Percentiles rank a stretch among this genome's conserved stretches.
Evolutionary conservation across 2,329 filamentous ascomycete genomes (phyloP).

Genomic region (Colletotrichum sp.): DNA sequence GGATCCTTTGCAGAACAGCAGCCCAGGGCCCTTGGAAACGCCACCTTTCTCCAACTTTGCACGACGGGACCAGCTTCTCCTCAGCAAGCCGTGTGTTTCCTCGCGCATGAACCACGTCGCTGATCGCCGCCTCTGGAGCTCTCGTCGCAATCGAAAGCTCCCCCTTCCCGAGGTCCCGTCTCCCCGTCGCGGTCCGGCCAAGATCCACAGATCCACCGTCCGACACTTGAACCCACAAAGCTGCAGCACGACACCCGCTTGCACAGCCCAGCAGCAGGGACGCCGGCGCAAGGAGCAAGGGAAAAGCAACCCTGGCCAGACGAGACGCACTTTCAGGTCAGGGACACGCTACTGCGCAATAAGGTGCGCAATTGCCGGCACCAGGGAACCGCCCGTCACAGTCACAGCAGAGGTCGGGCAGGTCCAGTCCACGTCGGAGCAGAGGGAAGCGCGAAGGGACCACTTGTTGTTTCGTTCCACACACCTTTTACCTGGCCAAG

Average conservation of each 20-base stretch:
- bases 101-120: neutral
- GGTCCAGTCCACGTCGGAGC: neutral
- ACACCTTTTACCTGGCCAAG: neutral
- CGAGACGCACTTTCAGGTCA: neutral
- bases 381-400: neutral
- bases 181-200: neutral
- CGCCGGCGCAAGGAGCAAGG: neutral
- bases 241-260: neutral
- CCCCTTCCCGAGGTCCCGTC: neutral
- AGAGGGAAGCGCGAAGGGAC: neutral
- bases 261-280: slow-evolving; percentile 5
- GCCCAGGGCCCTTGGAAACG: neutral
- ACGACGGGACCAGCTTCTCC: neutral
- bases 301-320: neutral
- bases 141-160: neutral
- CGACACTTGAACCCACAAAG: neutral
- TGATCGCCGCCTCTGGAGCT: neutral
- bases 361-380: slow-evolving; percentile 2
- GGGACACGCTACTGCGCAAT: neutral
- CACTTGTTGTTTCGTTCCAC: neutral
- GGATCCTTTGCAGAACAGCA: neutral
- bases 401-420: neutral
- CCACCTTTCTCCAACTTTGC: neutral
- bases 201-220: slow-evolving; percentile 14
- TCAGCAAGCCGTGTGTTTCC: neutral